Evolutionary conservation across 257 asterid species (phyloP).

Genomic region (Anisodus acutangulus): DNA sequence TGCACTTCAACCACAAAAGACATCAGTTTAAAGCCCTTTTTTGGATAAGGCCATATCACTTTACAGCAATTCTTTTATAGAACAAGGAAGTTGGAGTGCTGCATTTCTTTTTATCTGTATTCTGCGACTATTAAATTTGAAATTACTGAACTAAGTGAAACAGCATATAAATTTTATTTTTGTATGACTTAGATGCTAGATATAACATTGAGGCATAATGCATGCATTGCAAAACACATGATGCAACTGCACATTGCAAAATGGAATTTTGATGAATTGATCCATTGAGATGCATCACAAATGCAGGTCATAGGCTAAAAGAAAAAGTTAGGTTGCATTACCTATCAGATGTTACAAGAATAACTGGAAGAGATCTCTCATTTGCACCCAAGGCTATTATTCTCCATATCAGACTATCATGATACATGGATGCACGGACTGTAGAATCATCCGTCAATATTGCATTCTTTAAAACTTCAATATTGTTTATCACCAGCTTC

Average conservation of each 20-base stretch:
- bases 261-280: not conserved
- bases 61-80: not conserved
- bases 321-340: conserved; percentile 41
- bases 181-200: not conserved
- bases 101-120: conserved; percentile 1
- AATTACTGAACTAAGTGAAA: conserved; percentile 12
- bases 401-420: conserved; percentile 96
- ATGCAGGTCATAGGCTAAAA: conserved; percentile 18
- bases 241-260: conserved; percentile 21
- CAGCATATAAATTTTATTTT: not conserved
- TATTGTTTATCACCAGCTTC: conserved; percentile 93
- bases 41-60: conserved; percentile 6
- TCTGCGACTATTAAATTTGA: not conserved
- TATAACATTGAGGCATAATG: conserved; percentile 6
- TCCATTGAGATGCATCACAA: not conserved
- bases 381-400: conserved; percentile 85
- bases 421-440: conserved; percentile 82
- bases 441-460: conserved; percentile 60
- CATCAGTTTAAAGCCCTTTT: not conserved
- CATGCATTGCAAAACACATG: not conserved
- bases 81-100: not conserved
- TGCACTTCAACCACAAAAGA: conserved; percentile 10
- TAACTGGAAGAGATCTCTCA: conserved; percentile 79
- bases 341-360: conserved; percentile 93
- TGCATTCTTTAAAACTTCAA: conserved; percentile 86